These are phyloP conservation scores for Podospora didyma DNA, from an alignment of 495 filamentous ascomycete species.

Conservation along the genomic window DNA sequence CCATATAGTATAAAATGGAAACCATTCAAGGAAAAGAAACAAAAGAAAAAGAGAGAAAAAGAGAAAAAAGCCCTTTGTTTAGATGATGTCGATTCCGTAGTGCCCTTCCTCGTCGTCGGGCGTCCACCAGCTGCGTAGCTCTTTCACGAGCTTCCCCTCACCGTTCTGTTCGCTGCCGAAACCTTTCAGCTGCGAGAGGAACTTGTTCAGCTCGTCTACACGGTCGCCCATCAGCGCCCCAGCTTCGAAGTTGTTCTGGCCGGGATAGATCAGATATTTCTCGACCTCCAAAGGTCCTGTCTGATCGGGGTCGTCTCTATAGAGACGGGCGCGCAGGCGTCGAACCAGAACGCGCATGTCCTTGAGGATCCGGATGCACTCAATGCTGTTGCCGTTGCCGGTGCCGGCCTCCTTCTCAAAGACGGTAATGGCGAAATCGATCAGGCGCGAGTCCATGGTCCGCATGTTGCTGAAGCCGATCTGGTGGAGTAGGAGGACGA, in stretches of 20 bases:
- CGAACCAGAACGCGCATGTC: constrained; percentile 21
- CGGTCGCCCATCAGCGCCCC: not conserved
- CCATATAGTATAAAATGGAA: too few species aligned
- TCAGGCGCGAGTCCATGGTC: constrained; percentile 17
- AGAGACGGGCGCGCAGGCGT: constrained; percentile 19
- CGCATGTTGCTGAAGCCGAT: constrained; percentile 27
- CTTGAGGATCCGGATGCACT: constrained; percentile 23
- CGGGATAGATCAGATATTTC: not conserved
- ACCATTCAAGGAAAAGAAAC: too few species aligned
- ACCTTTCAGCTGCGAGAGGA: too few species aligned
- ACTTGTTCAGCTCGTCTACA: too few species aligned
- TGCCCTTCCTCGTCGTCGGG: too few species aligned
- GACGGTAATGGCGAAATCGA: constrained; percentile 25
- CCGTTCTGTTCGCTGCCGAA: too few species aligned
- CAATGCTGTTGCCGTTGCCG: constrained; percentile 23
- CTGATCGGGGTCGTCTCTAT: not conserved
- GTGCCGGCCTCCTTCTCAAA: constrained; percentile 23
- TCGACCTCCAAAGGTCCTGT: constrained; percentile 8
- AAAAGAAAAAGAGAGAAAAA: too few species aligned
- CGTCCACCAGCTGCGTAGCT: too few species aligned
- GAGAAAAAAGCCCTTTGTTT: too few species aligned
- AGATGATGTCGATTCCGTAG: too few species aligned
- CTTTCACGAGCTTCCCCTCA: too few species aligned
- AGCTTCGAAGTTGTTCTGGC: not conserved
- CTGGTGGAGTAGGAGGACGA: constrained; percentile 36